Conservation (phyloP, 768 basidiomycete genomes). For the Pluteus cervinus region DNA sequence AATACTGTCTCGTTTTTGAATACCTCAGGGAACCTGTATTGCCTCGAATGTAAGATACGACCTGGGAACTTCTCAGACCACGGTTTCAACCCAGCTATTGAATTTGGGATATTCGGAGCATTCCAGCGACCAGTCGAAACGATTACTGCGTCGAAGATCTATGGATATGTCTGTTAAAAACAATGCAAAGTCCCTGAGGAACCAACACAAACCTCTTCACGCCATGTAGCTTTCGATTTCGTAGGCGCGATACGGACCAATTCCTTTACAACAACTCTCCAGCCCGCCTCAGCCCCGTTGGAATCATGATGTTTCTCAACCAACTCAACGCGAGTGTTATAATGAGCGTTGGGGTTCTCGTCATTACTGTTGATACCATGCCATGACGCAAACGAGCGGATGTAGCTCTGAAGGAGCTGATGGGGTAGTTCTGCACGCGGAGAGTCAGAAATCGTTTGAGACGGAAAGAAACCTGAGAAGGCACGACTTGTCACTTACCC, state of each 20-base stretch:
- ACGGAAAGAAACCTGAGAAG: not conserved
- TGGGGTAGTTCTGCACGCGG: conserved; percentile 24
- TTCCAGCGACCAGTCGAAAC: conserved; percentile 28
- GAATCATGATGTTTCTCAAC: conserved; percentile 31
- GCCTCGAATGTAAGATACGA: conserved; percentile 30
- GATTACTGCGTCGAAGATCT: conserved; percentile 31
- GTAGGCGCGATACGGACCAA: conserved; percentile 14
- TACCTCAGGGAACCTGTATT: conserved; percentile 33
- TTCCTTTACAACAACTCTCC: conserved; percentile 28
- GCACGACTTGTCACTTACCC: too few relatives aligned
- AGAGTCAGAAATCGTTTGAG: not conserved
- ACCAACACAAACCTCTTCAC: conserved; percentile 23
- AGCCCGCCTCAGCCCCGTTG: conserved; percentile 23
- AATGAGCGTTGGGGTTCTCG: conserved; percentile 28
- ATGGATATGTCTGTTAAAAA: conserved; percentile 9
- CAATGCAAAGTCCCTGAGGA: not conserved
- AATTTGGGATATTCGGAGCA: conserved; percentile 26
- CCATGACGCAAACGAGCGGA: conserved; percentile 35
- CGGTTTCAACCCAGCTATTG: conserved; percentile 24
- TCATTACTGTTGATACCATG: conserved; percentile 39
- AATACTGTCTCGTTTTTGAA: conserved; percentile 32
- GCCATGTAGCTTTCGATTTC: conserved; percentile 27
- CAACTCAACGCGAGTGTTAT: conserved; percentile 43
- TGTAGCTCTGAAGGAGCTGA: conserved; percentile 26
- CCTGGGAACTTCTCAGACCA: conserved; percentile 30